Base-by-base conservation (phyloP, 306 rosid genomes). In the Fagus crenata region DNA sequence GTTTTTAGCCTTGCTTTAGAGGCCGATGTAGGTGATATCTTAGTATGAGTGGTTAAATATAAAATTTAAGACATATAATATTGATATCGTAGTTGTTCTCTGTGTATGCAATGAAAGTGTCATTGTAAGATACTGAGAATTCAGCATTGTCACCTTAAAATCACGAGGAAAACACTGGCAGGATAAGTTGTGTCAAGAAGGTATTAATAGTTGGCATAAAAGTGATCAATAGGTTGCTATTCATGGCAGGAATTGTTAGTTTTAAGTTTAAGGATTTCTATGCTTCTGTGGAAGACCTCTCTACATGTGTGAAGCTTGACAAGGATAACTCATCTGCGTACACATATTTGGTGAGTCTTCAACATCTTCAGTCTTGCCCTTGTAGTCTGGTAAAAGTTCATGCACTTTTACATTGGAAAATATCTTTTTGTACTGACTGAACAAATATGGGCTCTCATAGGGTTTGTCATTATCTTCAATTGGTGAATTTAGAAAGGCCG, bases 191-290 rank as follows among this genome's bases (percentile, higher is more conserved):
- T 68, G 70, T 77, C 7, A 13, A 12, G 56, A 40, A 22, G 72
- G 68, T 32, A 7, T 22, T 15, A 33, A 42, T 7, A 73, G 36
- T 43, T 49, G 67, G 65, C 15, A 53, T 59, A 41, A 32, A 69
- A 81, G 14, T 76, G 35, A 36, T 18, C 37, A 53, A 58, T 60
- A 40, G 36, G 35, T 60, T 67, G 41, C 41, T 67, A 43, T 80
- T 72, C 71, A 79, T 72, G 81, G 82, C 82, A 93, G 96, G 96
- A 80, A 93, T 93, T 65, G 92, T 88, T 81, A 86, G 85, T 82
- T 92, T 90, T 89, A 92, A 92, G 89, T 90, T 92, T 78, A 90
- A 90, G 84, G 92, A 90, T 67, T 90, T 92, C 89, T 58, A 79
- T 71, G 87, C 85, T 61, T 92, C 97, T 32, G 89, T 92, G 33